Percentiles rank a stretch among this genome's conserved stretches.
Conservation (phyloP, 805 yeast genomes). For the Candida fluviatilis region DNA sequence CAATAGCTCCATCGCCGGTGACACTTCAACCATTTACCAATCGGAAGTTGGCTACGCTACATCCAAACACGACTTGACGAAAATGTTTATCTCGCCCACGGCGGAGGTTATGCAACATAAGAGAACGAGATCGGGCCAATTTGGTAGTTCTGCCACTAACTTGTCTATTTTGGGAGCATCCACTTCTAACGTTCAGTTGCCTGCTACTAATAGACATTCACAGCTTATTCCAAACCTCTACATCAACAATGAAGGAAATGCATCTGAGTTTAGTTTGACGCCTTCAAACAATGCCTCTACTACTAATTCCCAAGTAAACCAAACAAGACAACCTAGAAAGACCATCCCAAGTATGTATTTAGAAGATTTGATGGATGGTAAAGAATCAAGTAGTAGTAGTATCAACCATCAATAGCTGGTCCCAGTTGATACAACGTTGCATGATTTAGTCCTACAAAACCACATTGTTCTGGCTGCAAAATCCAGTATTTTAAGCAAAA, state of each 20-base stretch:
- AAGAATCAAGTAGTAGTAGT: slow-evolving; percentile 3
- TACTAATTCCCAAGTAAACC: slow-evolving; percentile 4
- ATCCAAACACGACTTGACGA: slow-evolving; percentile 39
- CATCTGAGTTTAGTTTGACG: slow-evolving; percentile 25
- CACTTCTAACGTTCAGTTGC: slow-evolving; percentile 14
- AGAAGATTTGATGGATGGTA: slow-evolving; percentile 45
- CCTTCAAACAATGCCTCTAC: slow-evolving; percentile 9
- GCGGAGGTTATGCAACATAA: slow-evolving; percentile 60
- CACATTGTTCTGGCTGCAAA: no score
- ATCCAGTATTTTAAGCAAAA: no score
- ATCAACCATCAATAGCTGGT: neutral
- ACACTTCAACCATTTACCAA: slow-evolving; percentile 30
- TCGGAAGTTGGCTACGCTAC: slow-evolving; percentile 27
- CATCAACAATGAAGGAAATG: slow-evolving; percentile 33
- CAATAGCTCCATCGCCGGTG: slow-evolving; percentile 21
- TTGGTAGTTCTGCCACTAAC: slow-evolving; percentile 17
- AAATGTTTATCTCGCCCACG: slow-evolving; percentile 75
- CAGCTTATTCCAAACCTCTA: slow-evolving; percentile 34
- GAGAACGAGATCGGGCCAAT: slow-evolving; percentile 24
- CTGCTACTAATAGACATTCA: slow-evolving; percentile 25
- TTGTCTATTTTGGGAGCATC: slow-evolving; percentile 15
- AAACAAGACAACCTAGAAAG: slow-evolving; percentile 22
- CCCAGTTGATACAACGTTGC: no score
- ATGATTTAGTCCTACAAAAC: no score
- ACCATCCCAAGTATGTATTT: slow-evolving; percentile 47